Conservation (phyloP, 2,329 filamentous ascomycete genomes). For the Aspergillus proliferans region DNA sequence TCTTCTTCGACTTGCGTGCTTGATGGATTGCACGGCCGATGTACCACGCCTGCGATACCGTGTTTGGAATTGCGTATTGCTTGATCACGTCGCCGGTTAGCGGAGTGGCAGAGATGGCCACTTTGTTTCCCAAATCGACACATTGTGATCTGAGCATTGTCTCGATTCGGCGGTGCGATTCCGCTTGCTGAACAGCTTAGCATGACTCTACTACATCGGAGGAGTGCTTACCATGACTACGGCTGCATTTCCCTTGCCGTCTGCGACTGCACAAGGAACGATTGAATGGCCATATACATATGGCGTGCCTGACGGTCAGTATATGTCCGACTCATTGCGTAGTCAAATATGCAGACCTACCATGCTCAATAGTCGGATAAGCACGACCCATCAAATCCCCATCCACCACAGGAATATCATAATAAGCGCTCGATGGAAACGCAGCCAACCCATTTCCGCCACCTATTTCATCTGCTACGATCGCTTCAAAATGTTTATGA, state of each 20-base stretch:
- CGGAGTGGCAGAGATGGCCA: slow-evolving; percentile 15
- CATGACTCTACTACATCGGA: background rate
- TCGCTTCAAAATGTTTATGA: slow-evolving; percentile 28
- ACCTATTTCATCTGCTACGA: slow-evolving; percentile 24
- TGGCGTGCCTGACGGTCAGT: slow-evolving; percentile 28
- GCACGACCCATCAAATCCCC: slow-evolving; percentile 45
- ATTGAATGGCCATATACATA: slow-evolving; percentile 39
- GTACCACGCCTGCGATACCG: slow-evolving; percentile 26
- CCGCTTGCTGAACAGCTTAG: slow-evolving; percentile 10
- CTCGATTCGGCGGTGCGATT: slow-evolving; percentile 19
- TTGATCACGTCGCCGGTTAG: slow-evolving; percentile 18
- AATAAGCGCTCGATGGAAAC: slow-evolving; percentile 20
- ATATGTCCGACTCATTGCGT: background rate
- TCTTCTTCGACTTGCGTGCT: slow-evolving; percentile 18
- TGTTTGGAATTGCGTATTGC: slow-evolving; percentile 22
- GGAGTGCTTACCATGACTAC: slow-evolving; percentile 11
- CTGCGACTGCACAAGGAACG: slow-evolving; percentile 31
- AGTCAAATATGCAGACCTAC: slow-evolving; percentile 3
- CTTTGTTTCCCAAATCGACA: slow-evolving; percentile 20
- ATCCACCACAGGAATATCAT: slow-evolving; percentile 38
- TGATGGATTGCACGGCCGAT: slow-evolving; percentile 22
- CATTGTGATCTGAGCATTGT: slow-evolving; percentile 19
- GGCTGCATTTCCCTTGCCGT: slow-evolving; percentile 38
- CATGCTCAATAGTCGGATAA: slow-evolving; percentile 30
- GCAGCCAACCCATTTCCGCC: slow-evolving; percentile 33